Evolutionary conservation across 306 rosid genomes (phyloP), one percentile per base, ranked within the genome.

Genomic region (Chamaecrista fasciculata): DNA sequence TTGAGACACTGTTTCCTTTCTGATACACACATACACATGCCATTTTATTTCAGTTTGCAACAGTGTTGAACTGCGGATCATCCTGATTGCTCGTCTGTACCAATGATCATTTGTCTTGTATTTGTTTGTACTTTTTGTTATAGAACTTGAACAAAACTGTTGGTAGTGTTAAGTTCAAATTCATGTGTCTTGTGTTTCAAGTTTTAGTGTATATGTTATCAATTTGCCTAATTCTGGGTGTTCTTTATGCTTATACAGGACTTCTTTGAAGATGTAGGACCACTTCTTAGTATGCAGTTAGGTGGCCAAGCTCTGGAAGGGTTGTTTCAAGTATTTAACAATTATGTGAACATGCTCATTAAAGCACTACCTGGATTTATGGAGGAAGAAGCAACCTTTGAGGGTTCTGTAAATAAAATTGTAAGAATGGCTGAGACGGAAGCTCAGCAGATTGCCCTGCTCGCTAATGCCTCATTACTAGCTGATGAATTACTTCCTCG

Each of bases 231-330:
- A 29, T 55, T 24, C 73, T 61, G 76, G 70, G 53, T 76, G 39
- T 73, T 64, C 53, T 61, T n/a, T 61, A 46, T 83, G 61, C 64
- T 77, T 75, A 56, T 76, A 25, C 91, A 93, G 98, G 98, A 93
- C 70, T 93, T 90, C 84, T 90, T 93, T 53, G 98, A 93, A 82
- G 97, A 93, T 72, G 98, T 93, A 51, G 98, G 98, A 65, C 98
- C 98, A 21, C 81, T 90, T 69, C 93, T 90, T 23, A 90, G 98
- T 68, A 93, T 93, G 98, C 98, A 88, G 86, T 76, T 93, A 86
- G 98, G 98, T 33, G 96, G 97, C 70, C 94, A 90, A 76, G 91
- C 96, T 8, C 64, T 93, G 76, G 98, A 90, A 77, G 98, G 98
- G 56, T 75, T 93, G 81, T 86, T 87, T 83, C 89, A 90, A 74